Conservation (phyloP, 2,329 filamentous ascomycete genomes). For the Talaromyces sp. region DNA sequence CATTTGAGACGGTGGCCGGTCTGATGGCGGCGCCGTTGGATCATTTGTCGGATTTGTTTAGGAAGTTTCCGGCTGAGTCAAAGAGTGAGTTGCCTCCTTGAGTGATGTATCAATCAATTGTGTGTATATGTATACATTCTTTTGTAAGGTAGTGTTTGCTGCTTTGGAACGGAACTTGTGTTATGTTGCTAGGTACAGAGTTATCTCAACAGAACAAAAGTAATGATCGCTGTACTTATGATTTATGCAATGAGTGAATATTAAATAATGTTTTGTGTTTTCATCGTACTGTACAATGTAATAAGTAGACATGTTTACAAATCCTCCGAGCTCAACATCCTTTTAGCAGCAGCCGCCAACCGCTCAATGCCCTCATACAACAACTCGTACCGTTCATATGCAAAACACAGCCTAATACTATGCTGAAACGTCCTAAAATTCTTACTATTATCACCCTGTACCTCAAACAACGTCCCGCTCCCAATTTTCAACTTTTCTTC, state of each 20-base stretch:
- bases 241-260: too few species aligned
- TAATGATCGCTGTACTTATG: background rate
- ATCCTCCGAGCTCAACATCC: background rate
- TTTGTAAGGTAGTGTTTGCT: background rate
- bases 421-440: slow-evolving; percentile 54
- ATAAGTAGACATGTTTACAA: background rate
- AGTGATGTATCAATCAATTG: background rate
- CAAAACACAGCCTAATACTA: slow-evolving; percentile 65
- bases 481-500: slow-evolving; percentile 67
- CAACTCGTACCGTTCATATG: slow-evolving; percentile 65
- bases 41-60: slow-evolving; percentile 53
- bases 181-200: background rate
- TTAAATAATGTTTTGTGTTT: background rate
- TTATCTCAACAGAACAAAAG: background rate
- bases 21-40: slow-evolving; percentile 57
- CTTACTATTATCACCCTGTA: slow-evolving; percentile 54
- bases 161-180: background rate
- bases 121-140: background rate
- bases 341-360: slow-evolving; percentile 44
- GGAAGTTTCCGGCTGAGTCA: slow-evolving; percentile 48
- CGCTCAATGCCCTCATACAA: slow-evolving; percentile 66
- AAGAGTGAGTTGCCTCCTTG: slow-evolving; percentile 9
- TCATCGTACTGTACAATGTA: background rate
- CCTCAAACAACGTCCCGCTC: slow-evolving; percentile 66
- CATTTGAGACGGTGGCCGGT: slow-evolving; percentile 55